Base-by-base conservation (phyloP, 179 eudicot genomes). In the Pouteria campechiana region DNA sequence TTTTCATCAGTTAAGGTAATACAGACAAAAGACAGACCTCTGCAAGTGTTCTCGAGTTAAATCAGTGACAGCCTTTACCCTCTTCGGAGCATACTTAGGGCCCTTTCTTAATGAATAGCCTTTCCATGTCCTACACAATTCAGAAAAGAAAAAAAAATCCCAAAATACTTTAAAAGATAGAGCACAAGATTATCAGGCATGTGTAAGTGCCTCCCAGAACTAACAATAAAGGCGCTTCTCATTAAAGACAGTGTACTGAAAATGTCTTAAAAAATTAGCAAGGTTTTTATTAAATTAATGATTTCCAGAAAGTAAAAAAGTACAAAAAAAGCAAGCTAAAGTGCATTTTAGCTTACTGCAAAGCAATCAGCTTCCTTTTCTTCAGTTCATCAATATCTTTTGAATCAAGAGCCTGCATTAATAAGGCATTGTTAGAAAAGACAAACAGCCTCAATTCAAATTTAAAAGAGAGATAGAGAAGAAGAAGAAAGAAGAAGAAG, bases 41-140 rank as follows among this genome's bases (percentile, higher is more conserved):
- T 69, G 93, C 63, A 90, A 61, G 57, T 86, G 65, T 27, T 90
- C 98, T 45, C 94, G 80, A 32, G 82, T 82, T 54, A 90, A 71
- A 70, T 90, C 98, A 27, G 98, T 90, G 24, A 82, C 94, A 36
- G 64, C 73, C 54, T 77, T 82, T 64, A 60, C 76, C 61, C 98
- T 72, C 64, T 72, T 60, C 0, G 90, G 90, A 46, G 94, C 82
- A 70, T 86, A 90, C 2, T 77, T 74, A 41, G 87, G 81, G 58
- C 96, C 98, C 58, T 79, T 86, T 42, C 17, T 62, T 3, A 90
- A 65, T 5, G 79, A 72, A 54, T 79, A 82, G 37, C 96, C 96
- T 70, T 73, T 90, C 98, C 96, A 90, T 28, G 65, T 75, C 74
- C 96, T 90, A 52, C 6, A 37, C 38, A 49, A 25, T 45, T 15